phyloP scores from a whole-genome alignment of 805 yeast genomes.

The Metschnikowia reukaufii region DNA sequence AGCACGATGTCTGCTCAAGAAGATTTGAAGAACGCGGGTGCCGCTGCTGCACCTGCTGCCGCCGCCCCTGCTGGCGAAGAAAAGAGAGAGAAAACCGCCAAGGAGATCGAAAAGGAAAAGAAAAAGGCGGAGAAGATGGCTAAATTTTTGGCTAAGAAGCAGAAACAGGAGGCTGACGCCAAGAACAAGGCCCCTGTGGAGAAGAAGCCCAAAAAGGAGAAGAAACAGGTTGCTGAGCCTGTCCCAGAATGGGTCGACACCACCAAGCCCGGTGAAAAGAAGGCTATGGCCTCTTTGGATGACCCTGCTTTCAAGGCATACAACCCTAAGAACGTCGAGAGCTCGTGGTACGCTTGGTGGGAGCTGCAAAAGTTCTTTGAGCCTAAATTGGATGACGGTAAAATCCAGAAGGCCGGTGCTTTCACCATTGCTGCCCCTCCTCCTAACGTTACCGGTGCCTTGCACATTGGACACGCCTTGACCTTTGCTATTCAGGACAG shows the following conservation, averaged over 20 bases:
- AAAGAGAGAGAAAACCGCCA: constrained; percentile 53
- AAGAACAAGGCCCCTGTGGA: constrained; percentile 38
- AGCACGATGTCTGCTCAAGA: constrained; percentile 19
- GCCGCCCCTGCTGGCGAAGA: constrained; percentile 13
- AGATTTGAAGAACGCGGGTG: constrained; percentile 1
- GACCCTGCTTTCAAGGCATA: constrained; percentile 94
- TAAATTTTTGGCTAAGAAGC: constrained; percentile 82
- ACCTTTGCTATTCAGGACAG: constrained; percentile 95
- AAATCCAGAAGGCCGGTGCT: constrained; percentile 74
- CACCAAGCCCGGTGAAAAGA: constrained; percentile 89
- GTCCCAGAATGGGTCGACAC: constrained; percentile 82
- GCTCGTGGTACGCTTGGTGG: constrained; percentile 99
- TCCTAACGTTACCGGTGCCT: constrained; percentile 97
- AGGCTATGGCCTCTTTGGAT: constrained; percentile 78
- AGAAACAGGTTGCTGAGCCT: constrained; percentile 60
- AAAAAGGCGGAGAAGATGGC: constrained; percentile 87
- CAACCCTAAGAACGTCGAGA: constrained; percentile 88
- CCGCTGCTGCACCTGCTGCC: constrained; percentile 7
- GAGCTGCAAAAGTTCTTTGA: constrained; percentile 79
- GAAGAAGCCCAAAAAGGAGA: constrained; percentile 68
- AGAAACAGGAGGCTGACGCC: constrained; percentile 49
- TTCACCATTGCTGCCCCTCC: constrained; percentile 98
- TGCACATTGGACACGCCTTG: constrained; percentile 97
- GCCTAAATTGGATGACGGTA: constrained; percentile 81
- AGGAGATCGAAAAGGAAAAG: constrained; percentile 82